Percentiles rank a stretch among this genome's conserved stretches.
phyloP scores from a whole-genome alignment of 2,329 filamentous ascomycete species.

The Orbilia blumenaviensis region DNA sequence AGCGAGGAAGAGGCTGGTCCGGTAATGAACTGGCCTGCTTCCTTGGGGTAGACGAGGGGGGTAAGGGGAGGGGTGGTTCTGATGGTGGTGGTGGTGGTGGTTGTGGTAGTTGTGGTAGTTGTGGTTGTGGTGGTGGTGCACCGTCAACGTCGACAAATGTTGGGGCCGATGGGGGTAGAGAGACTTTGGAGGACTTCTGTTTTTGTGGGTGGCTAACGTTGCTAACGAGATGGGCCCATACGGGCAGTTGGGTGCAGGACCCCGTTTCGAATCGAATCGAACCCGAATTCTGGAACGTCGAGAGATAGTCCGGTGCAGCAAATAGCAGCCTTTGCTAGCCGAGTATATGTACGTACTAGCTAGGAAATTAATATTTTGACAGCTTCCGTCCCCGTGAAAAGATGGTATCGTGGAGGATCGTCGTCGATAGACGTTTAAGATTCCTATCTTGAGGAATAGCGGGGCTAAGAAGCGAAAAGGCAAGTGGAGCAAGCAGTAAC shows the following conservation, averaged over 20 bases:
- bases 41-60: slow-evolving; percentile 31
- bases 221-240: slow-evolving; percentile 10
- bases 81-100: too few relatives aligned
- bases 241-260: slow-evolving; percentile 28
- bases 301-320: slow-evolving; percentile 22
- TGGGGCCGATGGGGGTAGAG: slow-evolving; percentile 26
- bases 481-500: slow-evolving; percentile 41
- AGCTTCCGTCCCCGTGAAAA: slow-evolving; percentile 14
- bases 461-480: slow-evolving; percentile 50
- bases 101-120: too few relatives aligned
- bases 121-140: too few relatives aligned
- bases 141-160: not conserved
- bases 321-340: slow-evolving; percentile 43
- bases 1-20: slow-evolving; percentile 53
- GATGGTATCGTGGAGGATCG: slow-evolving; percentile 26
- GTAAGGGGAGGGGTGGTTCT: not conserved
- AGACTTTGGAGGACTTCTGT: slow-evolving; percentile 28
- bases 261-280: too few relatives aligned
- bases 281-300: slow-evolving; percentile 51
- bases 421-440: slow-evolving; percentile 40
- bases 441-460: slow-evolving; percentile 27
- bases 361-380: slow-evolving; percentile 41
- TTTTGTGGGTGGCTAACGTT: too few relatives aligned
- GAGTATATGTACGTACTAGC: too few relatives aligned
- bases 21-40: slow-evolving; percentile 31